Evolutionary conservation across 148 eudicot genomes (phyloP).

Genomic region (Persicaria maculosa): DNA sequence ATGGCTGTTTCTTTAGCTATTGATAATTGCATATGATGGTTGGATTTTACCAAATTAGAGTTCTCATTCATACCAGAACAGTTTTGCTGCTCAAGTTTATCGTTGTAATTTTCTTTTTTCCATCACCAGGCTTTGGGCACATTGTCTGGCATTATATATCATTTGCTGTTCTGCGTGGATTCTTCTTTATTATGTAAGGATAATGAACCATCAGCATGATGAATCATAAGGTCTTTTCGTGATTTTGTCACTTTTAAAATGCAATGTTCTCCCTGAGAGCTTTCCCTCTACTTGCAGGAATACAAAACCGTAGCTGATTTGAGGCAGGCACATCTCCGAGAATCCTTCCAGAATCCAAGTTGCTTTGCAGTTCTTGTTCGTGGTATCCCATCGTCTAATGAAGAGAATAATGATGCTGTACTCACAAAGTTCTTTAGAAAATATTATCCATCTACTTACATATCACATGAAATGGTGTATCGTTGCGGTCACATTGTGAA

Average conservation of each 20-base stretch:
- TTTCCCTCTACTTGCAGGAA: slow-evolving; percentile 38
- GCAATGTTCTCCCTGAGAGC: background rate
- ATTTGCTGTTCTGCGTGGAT: slow-evolving; percentile 66
- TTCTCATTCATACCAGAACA: background rate
- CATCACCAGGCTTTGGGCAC: slow-evolving; percentile 83
- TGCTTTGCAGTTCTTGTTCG: slow-evolving; percentile 85
- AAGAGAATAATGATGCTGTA: slow-evolving; percentile 53
- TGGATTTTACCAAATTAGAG: background rate
- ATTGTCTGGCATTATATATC: slow-evolving; percentile 66
- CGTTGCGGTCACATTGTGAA: slow-evolving; percentile 55
- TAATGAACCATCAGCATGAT: slow-evolving; percentile 2
- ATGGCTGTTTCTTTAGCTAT: slow-evolving; percentile 12
- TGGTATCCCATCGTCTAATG: slow-evolving; percentile 65
- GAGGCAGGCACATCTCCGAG: slow-evolving; percentile 54
- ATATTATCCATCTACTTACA: slow-evolving; percentile 57
- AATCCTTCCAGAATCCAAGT: slow-evolving; percentile 44
- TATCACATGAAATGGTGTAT: slow-evolving; percentile 87
- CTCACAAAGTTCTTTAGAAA: slow-evolving; percentile 51
- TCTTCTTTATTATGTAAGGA: slow-evolving; percentile 91
- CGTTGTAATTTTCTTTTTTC: slow-evolving; percentile 11
- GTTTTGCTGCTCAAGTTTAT: background rate
- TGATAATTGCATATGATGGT: background rate
- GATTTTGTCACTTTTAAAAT: slow-evolving; percentile 8
- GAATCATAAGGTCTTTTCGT: background rate
- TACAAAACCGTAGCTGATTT: slow-evolving; percentile 51